Conservation (phyloP, 345 rosid genomes). For the Euphorbia lathyris region DNA sequence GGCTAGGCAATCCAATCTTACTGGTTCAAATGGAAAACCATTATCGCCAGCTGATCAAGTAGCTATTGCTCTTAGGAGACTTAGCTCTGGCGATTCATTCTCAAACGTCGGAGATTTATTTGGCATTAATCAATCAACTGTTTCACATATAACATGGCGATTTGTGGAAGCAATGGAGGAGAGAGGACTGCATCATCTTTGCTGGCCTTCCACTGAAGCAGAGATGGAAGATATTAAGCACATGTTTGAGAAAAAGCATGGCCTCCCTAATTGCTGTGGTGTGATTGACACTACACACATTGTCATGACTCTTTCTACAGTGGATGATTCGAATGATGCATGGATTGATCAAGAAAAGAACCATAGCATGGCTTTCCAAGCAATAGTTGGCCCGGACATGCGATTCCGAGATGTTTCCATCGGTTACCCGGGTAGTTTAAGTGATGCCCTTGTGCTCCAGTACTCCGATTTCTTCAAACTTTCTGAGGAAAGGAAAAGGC, state of each 20-base stretch:
- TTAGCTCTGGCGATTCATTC: slow-evolving; percentile 74
- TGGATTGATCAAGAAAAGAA: slow-evolving; percentile 68
- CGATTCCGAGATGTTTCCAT: slow-evolving; percentile 58
- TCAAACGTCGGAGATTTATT: slow-evolving; percentile 57
- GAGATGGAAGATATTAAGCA: slow-evolving; percentile 50
- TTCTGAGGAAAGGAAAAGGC: slow-evolving; percentile 55
- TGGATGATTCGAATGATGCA: slow-evolving; percentile 51
- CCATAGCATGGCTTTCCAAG: slow-evolving; percentile 73
- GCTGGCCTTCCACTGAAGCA: slow-evolving; percentile 53
- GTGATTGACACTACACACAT: slow-evolving; percentile 63
- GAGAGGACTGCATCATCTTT: slow-evolving; percentile 56
- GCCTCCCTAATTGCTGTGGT: slow-evolving; percentile 68
- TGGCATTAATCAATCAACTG: slow-evolving; percentile 66
- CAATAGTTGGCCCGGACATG: slow-evolving; percentile 66
- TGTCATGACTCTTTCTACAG: slow-evolving; percentile 59
- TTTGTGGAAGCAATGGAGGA: slow-evolving; percentile 81
- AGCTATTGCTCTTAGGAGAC: slow-evolving; percentile 72
- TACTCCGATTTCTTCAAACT: slow-evolving; percentile 60
- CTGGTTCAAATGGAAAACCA: slow-evolving; percentile 44
- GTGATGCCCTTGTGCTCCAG: slow-evolving; percentile 52
- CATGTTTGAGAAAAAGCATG: slow-evolving; percentile 58
- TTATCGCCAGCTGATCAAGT: slow-evolving; percentile 56
- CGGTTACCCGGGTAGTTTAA: slow-evolving; percentile 74
- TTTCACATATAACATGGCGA: slow-evolving; percentile 76
- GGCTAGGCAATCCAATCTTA: slow-evolving; percentile 49